Base-by-base conservation (phyloP, 371 early-diverging fungal genomes). In the Actinomortierella ambigua region DNA sequence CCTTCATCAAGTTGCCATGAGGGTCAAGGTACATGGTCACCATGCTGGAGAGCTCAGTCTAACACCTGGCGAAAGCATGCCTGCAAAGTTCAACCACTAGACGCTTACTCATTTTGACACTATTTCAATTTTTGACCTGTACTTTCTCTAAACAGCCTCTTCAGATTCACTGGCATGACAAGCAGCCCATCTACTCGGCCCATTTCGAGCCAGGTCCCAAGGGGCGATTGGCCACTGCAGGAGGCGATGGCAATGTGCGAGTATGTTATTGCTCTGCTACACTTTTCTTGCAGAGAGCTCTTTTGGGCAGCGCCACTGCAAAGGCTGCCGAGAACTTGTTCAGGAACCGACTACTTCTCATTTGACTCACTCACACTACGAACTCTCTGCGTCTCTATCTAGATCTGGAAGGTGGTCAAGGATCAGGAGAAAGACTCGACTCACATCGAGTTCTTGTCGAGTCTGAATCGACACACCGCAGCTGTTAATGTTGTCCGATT, bases 401-500 rank as follows among this genome's bases (percentile, higher is more conserved):
- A 92, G 93, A 82, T 93, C 64, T 93, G 93, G 94, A 81, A 59
- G 20, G 53, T 87, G 13, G 69, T 66, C 50, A 67, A 66, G 61
- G 71, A 76, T 29, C 59, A 59, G 63, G 69, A 65, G 47, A 62
- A 78, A 44, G 63, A 76, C 47, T 70, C 75, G n/a, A 79, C 89
- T 11, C 82, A 80, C 53, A 80, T 96, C 2, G 91, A 95, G 60
- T 98, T 90, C 64, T 68, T 93, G 6, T 89, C 97, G 24, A 93
- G 89, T 55, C 79, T 98, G 44, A 85, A 87, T 50, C 84, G 94
- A 18, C 98, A 98, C 73, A 83, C 90, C 1, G 91, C 89, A 4
- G 92, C 94, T 2, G 98, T 98, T 44, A 98, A 98, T 68, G 91
- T 91, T 23, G 97, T 98, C 1, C 88, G 96, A n/a, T 98, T 94